Evolutionary conservation across 805 yeast species (phyloP), one percentile per base, ranked within the genome.

Genomic region (Jamesozyma lodderae): DNA sequence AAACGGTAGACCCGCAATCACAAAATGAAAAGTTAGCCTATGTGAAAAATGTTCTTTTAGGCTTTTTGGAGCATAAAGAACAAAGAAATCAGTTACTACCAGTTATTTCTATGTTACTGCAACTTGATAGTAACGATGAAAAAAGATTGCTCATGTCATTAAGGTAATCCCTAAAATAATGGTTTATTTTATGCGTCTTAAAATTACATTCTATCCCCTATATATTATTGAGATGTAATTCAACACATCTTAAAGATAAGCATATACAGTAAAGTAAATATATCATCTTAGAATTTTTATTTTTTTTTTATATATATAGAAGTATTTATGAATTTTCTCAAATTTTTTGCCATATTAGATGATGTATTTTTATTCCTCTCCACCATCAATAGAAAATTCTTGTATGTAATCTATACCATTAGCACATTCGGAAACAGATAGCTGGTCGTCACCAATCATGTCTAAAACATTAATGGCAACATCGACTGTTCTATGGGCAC

Each of bases 51-150:
- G 96, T 90, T 2, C 60, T 90, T n/a, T 64, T 90, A 2, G 96
- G 96, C 2, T 92, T 82, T 56, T 61, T 92, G 38, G 96, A 88
- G 53, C 95, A 84, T 55, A 82, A 73, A 52, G 98, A 90, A n/a
- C 96, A 88, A 60, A 70, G 97, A 42, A 76, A 70, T 21, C 85
- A 79, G 57, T 68, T 90, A 31, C 64, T 92, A 23, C 96, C 97
- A 0, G 97, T 92, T 6, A 66, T 90, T 18, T 73, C 88, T 35
- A 77, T 84, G 46, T 60, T 90, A 36, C 69, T 90, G 42, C 75
- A 77, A 38, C 63, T 90, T 53, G 75, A 70, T 35, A 75, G 72
- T 37, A 73, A 69, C 6, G 98, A 90, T 46, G 92, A 83, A 56
- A 72, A 72, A 47, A 73, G 86, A 51, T 66, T 90, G n/a, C 47